phyloP scores from a whole-genome alignment of 2,329 filamentous ascomycete species.

The Venturia effusa region DNA sequence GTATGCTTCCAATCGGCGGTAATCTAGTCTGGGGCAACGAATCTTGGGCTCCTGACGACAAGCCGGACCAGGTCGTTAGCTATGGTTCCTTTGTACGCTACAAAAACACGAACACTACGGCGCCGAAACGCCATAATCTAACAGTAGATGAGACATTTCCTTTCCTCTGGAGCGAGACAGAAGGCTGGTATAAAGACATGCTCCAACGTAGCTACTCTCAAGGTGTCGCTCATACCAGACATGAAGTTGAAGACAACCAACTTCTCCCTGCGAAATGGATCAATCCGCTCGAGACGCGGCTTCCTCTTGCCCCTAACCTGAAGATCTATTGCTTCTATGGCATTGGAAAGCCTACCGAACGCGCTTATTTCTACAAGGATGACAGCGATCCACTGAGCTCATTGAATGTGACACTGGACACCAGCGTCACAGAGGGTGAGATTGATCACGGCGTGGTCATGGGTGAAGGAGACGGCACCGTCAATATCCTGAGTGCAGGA shows the following conservation, averaged over 20 bases:
- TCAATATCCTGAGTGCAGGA: constrained; percentile 80
- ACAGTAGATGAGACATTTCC: constrained; percentile 68
- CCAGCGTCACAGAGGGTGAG: constrained; percentile 33
- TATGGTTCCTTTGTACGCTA: constrained; percentile 84
- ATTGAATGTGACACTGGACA: constrained; percentile 52
- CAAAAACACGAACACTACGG: constrained; percentile 46
- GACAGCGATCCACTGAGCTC: constrained; percentile 55
- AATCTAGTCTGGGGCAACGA: constrained; percentile 89
- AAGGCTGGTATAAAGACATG: constrained; percentile 74
- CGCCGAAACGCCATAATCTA: constrained; percentile 50
- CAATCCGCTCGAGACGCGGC: constrained; percentile 80
- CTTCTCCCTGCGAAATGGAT: constrained; percentile 65
- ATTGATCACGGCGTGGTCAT: constrained; percentile 85
- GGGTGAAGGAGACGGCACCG: constrained; percentile 92
- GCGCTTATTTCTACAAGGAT: constrained; percentile 80
- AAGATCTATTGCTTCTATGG: constrained; percentile 98
- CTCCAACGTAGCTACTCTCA: constrained; percentile 71
- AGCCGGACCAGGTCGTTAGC: constrained; percentile 57
- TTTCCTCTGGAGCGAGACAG: constrained; percentile 67
- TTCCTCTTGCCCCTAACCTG: constrained; percentile 77
- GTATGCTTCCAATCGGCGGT: constrained; percentile 92
- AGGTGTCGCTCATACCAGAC: constrained; percentile 68
- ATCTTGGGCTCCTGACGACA: constrained; percentile 80
- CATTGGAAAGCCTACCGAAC: constrained; percentile 85
- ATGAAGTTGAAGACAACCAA: constrained; percentile 62